Evolutionary conservation across 2,329 filamentous ascomycete species (phyloP), one percentile per base, ranked within the genome.

Genomic region (Colletotrichum caudatum): DNA sequence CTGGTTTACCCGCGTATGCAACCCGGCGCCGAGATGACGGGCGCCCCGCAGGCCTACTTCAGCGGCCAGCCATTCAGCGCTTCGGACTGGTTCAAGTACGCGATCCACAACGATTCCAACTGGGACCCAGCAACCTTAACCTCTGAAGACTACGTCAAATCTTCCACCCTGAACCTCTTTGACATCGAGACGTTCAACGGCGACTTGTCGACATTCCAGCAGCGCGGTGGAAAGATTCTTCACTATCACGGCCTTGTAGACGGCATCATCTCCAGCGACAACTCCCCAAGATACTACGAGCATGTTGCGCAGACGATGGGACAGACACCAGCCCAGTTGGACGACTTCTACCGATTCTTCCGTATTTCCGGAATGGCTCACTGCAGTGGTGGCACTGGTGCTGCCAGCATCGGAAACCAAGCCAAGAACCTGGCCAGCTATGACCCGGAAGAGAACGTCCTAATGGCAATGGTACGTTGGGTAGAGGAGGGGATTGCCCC

Each of bases 331-430:
- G 59, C 71, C 0, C 74, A 81, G 65, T 75, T 86, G 6, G 83
- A 86, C 67, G 75, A 77, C 0, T 86, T 85, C 71, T 84, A 86
- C 74, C 82, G 87, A 59, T 84, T 82, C 77, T 89, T 89, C 80
- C 81, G 82, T 41, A 82, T 89, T 72, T 83, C 82, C 5, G 87
- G 87, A 8, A 86, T 87, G 80, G 80, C 77, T 2, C 87, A 89
- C 76, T 89, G 87, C 75, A 73, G 64, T 12, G 82, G 83, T 7
- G 86, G 86, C 5, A 76, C 76, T 18, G 85, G 84, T 1, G 83
- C 84, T 1, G 78, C 66, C 12, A 69, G 72, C 12, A 74, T 81
- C 11, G 78, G 79, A 2, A 77, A 81, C 33, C 64, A 66, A 6
- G 72, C 64, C 2, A 57, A 68, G 8, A 63, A 74, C 7, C 56